phyloP scores from a whole-genome alignment of 2,329 filamentous ascomycete species.

The Penicillium olsonii region DNA sequence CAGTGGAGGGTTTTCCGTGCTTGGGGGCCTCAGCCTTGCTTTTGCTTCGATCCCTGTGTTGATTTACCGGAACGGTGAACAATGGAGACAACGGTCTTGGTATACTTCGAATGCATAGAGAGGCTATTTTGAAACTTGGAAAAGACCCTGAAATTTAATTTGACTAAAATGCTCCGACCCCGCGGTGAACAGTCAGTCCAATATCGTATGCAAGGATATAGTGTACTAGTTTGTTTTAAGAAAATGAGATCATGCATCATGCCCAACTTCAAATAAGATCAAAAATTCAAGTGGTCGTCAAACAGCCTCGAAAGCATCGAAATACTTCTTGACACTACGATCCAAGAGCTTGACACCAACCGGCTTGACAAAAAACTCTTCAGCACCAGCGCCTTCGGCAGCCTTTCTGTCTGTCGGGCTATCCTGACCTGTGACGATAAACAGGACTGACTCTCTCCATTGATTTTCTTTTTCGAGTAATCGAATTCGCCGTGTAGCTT shows the following conservation, averaged over 20 bases:
- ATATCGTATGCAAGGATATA: too few relatives aligned
- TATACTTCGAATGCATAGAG: not conserved
- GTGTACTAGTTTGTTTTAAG: too few relatives aligned
- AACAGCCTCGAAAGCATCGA: not conserved
- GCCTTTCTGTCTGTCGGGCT: slow-evolving; percentile 10
- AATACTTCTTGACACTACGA: not conserved
- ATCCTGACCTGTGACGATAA: slow-evolving; percentile 17
- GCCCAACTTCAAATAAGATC: too few relatives aligned
- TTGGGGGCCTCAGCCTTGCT: not conserved
- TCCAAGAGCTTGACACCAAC: slow-evolving; percentile 14
- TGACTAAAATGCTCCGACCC: too few relatives aligned
- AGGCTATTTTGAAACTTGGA: too few relatives aligned
- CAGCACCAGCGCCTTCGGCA: slow-evolving; percentile 8
- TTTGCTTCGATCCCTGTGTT: not conserved
- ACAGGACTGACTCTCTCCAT: not conserved
- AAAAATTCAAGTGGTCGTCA: too few relatives aligned
- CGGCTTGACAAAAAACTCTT: slow-evolving; percentile 17
- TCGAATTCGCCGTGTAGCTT: slow-evolving; percentile 12
- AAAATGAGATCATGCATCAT: too few relatives aligned
- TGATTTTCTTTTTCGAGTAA: slow-evolving; percentile 6
- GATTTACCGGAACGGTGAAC: not conserved
- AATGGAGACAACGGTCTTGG: not conserved
- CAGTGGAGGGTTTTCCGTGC: not conserved
- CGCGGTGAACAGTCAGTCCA: too few relatives aligned
- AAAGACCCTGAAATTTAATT: too few relatives aligned